phyloP scores from a whole-genome alignment of 2,329 filamentous ascomycete species.

The Chaetomiaceae sp. region DNA sequence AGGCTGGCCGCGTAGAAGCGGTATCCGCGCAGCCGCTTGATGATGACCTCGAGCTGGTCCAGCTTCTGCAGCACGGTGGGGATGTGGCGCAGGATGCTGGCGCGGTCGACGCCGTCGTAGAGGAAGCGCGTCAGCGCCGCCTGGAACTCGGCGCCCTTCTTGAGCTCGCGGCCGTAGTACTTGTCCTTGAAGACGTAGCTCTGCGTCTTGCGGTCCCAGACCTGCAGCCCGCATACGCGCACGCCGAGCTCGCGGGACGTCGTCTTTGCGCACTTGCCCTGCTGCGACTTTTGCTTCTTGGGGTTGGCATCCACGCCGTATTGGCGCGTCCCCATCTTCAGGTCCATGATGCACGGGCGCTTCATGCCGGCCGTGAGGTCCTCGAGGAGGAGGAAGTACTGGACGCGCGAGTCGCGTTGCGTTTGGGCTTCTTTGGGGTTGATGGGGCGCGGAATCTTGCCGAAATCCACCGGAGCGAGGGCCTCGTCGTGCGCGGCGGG shows the following conservation, averaged over 20 bases:
- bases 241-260: constrained; percentile 91
- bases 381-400: constrained; percentile 90
- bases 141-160: constrained; percentile 84
- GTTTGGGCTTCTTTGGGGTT: constrained; percentile 75
- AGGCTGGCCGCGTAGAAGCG: constrained; percentile 94
- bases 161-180: constrained; percentile 86
- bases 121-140: constrained; percentile 83
- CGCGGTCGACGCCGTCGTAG: constrained; percentile 79
- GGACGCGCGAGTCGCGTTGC: constrained; percentile 62
- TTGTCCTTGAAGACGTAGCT: constrained; percentile 96
- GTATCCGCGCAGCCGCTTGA: constrained; percentile 74
- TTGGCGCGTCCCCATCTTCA: constrained; percentile 98
- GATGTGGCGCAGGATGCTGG: constrained; percentile 79
- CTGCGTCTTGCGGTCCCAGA: constrained; percentile 82
- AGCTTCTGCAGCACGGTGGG: constrained; percentile 83
- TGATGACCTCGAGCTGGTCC: constrained; percentile 74
- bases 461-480: constrained; percentile 30
- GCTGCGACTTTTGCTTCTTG: constrained; percentile 90
- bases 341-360: constrained; percentile 89
- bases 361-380: constrained; percentile 97
- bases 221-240: constrained; percentile 89
- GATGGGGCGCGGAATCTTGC: constrained; percentile 54
- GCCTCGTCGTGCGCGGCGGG: background rate
- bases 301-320: constrained; percentile 88
- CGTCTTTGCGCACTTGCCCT: constrained; percentile 85